Evolutionary conservation across 768 basidiomycete species (phyloP).

Genomic region (Trametes coccinea): DNA sequence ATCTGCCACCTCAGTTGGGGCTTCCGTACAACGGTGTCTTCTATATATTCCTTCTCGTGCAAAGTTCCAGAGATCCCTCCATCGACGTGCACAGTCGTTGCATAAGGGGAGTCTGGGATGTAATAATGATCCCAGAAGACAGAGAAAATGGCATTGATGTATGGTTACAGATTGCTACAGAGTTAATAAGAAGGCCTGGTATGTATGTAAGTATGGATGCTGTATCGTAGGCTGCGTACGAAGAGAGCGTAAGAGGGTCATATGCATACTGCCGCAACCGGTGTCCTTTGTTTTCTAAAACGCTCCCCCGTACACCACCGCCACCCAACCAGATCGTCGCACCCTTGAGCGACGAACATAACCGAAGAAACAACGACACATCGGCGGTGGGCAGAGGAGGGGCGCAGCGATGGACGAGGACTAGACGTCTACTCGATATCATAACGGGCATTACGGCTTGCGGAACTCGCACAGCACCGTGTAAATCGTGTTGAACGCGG

Average conservation of each 20-base stretch:
- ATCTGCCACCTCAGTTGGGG: too few species aligned
- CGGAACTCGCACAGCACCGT: constrained; percentile 95
- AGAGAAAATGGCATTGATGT: constrained; percentile 20
- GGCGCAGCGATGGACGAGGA: constrained; percentile 8
- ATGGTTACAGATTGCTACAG: constrained; percentile 23
- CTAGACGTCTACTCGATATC: background rate
- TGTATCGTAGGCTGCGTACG: constrained; percentile 16
- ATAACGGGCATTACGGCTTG: constrained; percentile 57
- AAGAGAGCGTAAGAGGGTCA: constrained; percentile 18
- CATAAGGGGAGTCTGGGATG: too few species aligned
- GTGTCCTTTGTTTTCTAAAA: constrained; percentile 28
- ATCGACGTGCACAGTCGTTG: too few species aligned
- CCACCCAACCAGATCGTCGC: constrained; percentile 15
- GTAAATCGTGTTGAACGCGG: constrained; percentile 99
- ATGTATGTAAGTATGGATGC: constrained; percentile 18
- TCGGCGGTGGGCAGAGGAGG: constrained; percentile 5
- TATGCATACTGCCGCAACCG: constrained; percentile 28
- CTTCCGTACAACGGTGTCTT: too few species aligned
- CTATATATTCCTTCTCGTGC: too few species aligned
- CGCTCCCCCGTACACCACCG: constrained; percentile 11
- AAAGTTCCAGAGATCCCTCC: too few species aligned
- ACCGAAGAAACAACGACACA: constrained; percentile 4
- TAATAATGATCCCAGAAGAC: background rate
- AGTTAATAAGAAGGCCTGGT: constrained; percentile 13
- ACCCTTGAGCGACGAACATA: constrained; percentile 12